A percentile compares a stretch with the other conserved stretches of the same genome.
phyloP scores from a whole-genome alignment of 2,329 filamentous ascomycete species.

The Colletotrichum liriopes region DNA sequence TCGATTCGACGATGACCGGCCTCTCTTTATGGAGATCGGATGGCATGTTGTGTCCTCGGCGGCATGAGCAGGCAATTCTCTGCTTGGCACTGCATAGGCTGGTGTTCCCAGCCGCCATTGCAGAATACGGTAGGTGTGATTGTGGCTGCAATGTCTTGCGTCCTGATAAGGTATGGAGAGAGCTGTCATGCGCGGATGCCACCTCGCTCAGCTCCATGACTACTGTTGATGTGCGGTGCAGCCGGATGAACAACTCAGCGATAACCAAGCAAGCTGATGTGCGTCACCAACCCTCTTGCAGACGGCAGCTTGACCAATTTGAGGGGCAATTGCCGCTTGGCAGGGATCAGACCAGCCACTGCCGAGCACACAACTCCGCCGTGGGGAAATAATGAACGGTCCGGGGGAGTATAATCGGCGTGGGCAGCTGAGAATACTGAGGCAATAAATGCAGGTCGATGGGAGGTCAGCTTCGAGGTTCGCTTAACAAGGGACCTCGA shows the following conservation, averaged over 20 bases:
- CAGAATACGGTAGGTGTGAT: constrained; percentile 43
- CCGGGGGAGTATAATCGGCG: neutral
- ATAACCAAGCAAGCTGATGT: neutral
- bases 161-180: constrained; percentile 11
- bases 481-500: neutral
- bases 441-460: neutral
- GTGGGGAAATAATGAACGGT: neutral
- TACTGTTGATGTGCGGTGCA: too few relatives aligned
- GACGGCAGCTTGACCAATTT: constrained; percentile 2
- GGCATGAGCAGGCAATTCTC: rapidly evolving
- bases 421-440: neutral
- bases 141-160: constrained; percentile 18
- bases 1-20: neutral
- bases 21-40: constrained; percentile 19
- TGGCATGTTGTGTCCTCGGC: neutral
- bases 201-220: too few relatives aligned
- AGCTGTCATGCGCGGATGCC: neutral
- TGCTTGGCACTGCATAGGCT: neutral
- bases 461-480: neutral
- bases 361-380: constrained; percentile 3
- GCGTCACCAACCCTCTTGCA: neutral
- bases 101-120: constrained; percentile 24
- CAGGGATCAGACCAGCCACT: constrained; percentile 26
- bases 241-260: neutral
- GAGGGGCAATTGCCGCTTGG: neutral